phyloP scores from a whole-genome alignment of 345 rosid species.

The Populus davidiana region DNA sequence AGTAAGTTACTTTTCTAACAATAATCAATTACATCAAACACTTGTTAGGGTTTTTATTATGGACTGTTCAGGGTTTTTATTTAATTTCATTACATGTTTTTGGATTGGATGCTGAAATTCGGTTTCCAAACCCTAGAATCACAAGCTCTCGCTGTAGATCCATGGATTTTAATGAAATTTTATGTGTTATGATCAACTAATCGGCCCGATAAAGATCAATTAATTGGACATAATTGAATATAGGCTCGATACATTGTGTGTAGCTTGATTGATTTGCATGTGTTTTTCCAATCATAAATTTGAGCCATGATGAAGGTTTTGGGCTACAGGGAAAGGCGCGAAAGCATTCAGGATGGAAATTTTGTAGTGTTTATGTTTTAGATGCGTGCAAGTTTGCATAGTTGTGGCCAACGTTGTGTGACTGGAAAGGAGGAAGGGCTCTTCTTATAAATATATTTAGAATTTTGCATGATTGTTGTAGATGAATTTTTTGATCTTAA shows the following conservation, averaged over 20 bases:
- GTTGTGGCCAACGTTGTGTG: neutral
- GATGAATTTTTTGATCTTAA: neutral
- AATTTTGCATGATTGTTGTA: neutral
- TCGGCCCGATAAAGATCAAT: neutral
- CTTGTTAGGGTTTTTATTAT: neutral
- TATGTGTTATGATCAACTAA: neutral
- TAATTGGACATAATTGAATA: too few species aligned
- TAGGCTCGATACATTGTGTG: neutral
- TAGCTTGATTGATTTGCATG: neutral
- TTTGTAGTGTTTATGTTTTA: too few species aligned
- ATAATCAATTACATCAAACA: neutral
- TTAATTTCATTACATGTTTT: neutral
- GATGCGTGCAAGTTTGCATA: neutral
- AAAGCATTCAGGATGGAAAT: neutral
- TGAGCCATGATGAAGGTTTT: neutral
- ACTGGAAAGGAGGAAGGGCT: too few species aligned
- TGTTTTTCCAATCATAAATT: neutral
- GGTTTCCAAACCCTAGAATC: neutral
- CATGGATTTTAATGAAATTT: neutral
- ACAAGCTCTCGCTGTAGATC: neutral
- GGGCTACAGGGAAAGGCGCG: neutral
- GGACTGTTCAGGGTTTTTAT: neutral
- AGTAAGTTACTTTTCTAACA: slow-evolving; percentile 2
- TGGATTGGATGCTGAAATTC: neutral
- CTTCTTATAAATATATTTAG: too few species aligned